Base-by-base conservation (phyloP, 257 asterid species). In the Solanum dulcamara region DNA sequence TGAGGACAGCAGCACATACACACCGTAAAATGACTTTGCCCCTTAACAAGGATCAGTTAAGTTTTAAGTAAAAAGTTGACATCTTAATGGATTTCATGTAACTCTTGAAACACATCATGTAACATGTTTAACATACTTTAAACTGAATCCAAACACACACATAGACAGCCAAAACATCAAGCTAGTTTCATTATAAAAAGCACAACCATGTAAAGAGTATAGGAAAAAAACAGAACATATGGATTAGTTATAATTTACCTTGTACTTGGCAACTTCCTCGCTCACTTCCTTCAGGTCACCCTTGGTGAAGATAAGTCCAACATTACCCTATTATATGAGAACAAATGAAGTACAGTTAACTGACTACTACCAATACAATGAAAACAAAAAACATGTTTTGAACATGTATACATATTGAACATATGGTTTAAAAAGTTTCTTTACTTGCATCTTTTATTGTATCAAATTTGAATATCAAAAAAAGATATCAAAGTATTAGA, bases 281-380 rank as follows among this genome's bases (percentile, higher is more conserved):
- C 98, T 94, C 80, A 97, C 98, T 93, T 97, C 99, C 91, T 97
- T 97, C 92, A 97, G 64, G 85, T 97, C 99, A 57, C 98, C 99
- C 92, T 95, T 95, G 77, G 99, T 94, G 85, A 97, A 97, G 84
- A 97, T 95, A 91, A 97, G 55, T 1, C 99, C 99, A 77, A 97
- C 99, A 84, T 97, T 97, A 7, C 99, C 99, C 99, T 97, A 22
- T n/a, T 1, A 37, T 7, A 81, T 55, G 13, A 35, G 4, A 11
- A 24, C 5, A 60, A 84, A 18, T 37, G 15, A 11, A 62, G 50
- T 17, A 77, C 83, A 44, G 3, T 0, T 42, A 9, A 15, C 17
- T 35, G 18, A 35, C 30, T 35, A 10, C 33, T 2, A 40, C 2
- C 2, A 1, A 40, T 3, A 72, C 22, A 0, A 40, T 71, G 33